Evolutionary conservation across 108 stramenopile genomes (phyloP), one percentile per base, ranked within the genome.

Genomic region (Tribonema minus): DNA sequence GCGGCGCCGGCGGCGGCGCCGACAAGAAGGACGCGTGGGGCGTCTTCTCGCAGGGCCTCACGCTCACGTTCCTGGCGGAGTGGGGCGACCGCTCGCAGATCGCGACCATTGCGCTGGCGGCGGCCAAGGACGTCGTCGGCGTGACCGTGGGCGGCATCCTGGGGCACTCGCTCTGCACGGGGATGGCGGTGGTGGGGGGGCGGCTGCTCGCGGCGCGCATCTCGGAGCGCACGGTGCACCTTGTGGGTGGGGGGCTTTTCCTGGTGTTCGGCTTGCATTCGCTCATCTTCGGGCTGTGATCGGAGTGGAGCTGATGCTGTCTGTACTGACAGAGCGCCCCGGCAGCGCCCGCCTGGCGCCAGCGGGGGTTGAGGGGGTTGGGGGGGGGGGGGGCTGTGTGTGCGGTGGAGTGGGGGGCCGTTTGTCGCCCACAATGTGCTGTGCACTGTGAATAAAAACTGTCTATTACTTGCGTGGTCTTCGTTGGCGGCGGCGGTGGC

Each of bases 31-130:
- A n/a, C n/a, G n/a, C n/a, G n/a, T n/a, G n/a, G n/a, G n/a, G n/a
- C n/a, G n/a, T n/a, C n/a, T n/a, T n/a, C n/a, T 97, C 74, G 71
- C 86, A 60, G 85, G 72, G 9, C 32, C 90, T 98, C 66, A 93
- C 92, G 23, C 69, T 99, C 70, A 98, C 99, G 2, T 99, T 99
- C 73, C 79, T 99, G 78, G 99, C 99, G 5, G 99, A 99, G 88
- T 99, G 99, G 99, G 99, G 99, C 26, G 99, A 99, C 88, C 93
- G 99, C 41, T 93, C 92, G n/a, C 99, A 99, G 80, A 99, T 99
- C 76, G 99, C 99, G 20, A 99, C 99, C 23, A 97, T 99, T 80
- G 97, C 99, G 20, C 81, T 99, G 68, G 94, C 95, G 26, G 90
- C 96, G 5, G 90, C 93, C 70, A 96, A 97, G 82, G 94, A 99